Conservation (phyloP, 306 rosid genomes). For the Lathyrus tuberosus region DNA sequence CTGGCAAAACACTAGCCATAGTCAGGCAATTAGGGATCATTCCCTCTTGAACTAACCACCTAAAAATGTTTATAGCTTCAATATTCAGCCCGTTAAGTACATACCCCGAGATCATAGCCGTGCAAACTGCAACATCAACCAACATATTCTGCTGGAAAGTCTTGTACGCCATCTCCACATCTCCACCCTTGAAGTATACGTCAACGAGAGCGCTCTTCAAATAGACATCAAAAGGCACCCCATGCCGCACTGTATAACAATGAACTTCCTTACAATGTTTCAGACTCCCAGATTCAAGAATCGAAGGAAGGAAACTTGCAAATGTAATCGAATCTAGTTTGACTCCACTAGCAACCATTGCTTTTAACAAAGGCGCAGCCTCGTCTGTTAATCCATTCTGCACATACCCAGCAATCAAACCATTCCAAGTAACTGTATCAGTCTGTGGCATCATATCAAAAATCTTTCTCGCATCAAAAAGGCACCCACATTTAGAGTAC, state of each 20-base stretch:
- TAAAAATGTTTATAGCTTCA: slow-evolving; percentile 64
- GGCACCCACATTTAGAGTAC: slow-evolving; percentile 66
- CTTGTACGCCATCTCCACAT: slow-evolving; percentile 58
- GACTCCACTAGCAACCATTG: slow-evolving; percentile 61
- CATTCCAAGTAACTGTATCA: slow-evolving; percentile 75
- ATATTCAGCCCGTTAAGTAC: slow-evolving; percentile 58
- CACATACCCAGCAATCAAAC: slow-evolving; percentile 70
- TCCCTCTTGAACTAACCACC: slow-evolving; percentile 62
- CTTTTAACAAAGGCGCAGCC: slow-evolving; percentile 54
- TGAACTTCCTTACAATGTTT: slow-evolving; percentile 67
- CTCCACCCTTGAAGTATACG: slow-evolving; percentile 61
- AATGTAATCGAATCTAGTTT: slow-evolving; percentile 70
- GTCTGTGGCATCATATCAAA: slow-evolving; percentile 56
- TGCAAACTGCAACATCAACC: slow-evolving; percentile 70
- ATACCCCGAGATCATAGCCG: slow-evolving; percentile 76
- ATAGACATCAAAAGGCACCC: slow-evolving; percentile 61
- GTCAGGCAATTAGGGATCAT: slow-evolving; percentile 67
- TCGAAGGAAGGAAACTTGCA: slow-evolving; percentile 75
- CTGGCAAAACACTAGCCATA: slow-evolving; percentile 75
- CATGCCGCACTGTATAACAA: slow-evolving; percentile 60
- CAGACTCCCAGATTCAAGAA: slow-evolving; percentile 52
- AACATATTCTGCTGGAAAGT: slow-evolving; percentile 50
- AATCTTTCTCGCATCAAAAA: slow-evolving; percentile 53
- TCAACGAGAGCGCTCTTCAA: slow-evolving; percentile 74
- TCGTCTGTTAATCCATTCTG: slow-evolving; percentile 65